phyloP scores from a whole-genome alignment of 139 green algal genomes.

The Desmodesmus armatus region DNA sequence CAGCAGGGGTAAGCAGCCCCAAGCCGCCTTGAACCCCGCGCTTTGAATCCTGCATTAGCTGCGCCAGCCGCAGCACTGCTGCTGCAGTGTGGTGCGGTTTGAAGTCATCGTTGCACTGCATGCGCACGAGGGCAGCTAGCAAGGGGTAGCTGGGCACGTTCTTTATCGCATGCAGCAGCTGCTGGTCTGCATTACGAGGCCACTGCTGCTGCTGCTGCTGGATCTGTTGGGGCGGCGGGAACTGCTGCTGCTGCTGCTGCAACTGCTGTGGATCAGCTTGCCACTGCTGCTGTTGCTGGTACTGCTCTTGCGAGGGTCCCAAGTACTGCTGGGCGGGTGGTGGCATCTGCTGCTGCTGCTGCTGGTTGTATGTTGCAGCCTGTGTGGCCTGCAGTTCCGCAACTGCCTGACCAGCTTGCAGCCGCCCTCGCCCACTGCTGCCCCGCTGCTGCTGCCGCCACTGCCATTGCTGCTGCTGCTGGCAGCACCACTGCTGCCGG shows the following conservation, averaged over 20 bases:
- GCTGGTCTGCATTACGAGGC: background rate
- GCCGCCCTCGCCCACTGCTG: background rate
- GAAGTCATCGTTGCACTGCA: slow-evolving; percentile 11
- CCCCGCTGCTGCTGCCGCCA: background rate
- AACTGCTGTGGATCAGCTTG: no score
- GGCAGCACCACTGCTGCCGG: background rate
- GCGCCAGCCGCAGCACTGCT: slow-evolving; percentile 13
- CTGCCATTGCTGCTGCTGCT: slow-evolving; percentile 17
- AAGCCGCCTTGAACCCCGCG: no score
- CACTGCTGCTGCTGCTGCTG: slow-evolving; percentile 14
- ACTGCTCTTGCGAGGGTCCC: background rate
- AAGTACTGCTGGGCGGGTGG: background rate
- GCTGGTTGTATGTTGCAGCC: no score
- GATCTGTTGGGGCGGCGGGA: background rate
- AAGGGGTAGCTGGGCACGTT: background rate
- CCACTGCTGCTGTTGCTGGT: slow-evolving; percentile 2
- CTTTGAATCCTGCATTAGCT: background rate
- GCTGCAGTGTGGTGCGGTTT: slow-evolving; percentile 36
- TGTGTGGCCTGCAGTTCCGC: no score
- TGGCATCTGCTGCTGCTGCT: background rate
- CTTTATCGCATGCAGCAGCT: slow-evolving; percentile 3
- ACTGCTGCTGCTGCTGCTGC: background rate
- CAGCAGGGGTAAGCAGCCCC: no score
- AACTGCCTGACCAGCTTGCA: no score
- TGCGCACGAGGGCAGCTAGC: background rate